Percentiles rank a stretch among this genome's conserved stretches.
phyloP scores from a whole-genome alignment of 768 basidiomycete genomes.

The Serendipita sp. region DNA sequence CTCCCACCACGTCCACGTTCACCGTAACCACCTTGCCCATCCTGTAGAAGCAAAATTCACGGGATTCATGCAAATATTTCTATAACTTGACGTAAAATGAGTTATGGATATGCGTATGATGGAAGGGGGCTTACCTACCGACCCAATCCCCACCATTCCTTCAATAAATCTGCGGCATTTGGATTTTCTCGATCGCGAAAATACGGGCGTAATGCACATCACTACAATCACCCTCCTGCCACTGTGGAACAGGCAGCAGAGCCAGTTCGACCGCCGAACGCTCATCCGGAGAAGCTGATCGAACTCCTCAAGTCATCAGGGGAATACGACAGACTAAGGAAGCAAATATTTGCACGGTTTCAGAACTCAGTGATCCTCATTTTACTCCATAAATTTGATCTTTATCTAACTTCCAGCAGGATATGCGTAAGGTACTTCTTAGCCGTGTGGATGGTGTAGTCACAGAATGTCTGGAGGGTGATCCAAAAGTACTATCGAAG shows the following conservation, averaged over 20 bases:
- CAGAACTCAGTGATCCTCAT: background rate
- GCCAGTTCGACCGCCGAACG: background rate
- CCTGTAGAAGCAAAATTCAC: background rate
- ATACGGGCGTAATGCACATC: background rate
- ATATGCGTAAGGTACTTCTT: background rate
- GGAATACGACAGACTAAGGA: constrained; percentile 3
- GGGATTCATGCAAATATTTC: background rate
- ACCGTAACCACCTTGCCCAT: background rate
- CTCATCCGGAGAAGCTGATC: background rate
- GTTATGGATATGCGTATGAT: background rate
- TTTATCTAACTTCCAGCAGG: background rate
- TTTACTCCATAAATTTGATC: background rate
- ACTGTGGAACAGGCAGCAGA: background rate
- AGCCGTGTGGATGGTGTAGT: constrained; percentile 3
- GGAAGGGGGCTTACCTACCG: background rate
- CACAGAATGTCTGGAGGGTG: background rate
- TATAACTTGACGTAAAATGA: background rate
- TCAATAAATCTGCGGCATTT: background rate
- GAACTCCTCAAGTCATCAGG: constrained; percentile 4
- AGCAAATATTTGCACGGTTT: background rate
- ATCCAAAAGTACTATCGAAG: background rate
- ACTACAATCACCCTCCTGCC: background rate
- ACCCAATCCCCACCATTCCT: background rate
- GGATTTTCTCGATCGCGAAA: background rate
- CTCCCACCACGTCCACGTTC: background rate